phyloP scores from a whole-genome alignment of 345 rosid genomes.

The Diplotaxis tenuifolia region DNA sequence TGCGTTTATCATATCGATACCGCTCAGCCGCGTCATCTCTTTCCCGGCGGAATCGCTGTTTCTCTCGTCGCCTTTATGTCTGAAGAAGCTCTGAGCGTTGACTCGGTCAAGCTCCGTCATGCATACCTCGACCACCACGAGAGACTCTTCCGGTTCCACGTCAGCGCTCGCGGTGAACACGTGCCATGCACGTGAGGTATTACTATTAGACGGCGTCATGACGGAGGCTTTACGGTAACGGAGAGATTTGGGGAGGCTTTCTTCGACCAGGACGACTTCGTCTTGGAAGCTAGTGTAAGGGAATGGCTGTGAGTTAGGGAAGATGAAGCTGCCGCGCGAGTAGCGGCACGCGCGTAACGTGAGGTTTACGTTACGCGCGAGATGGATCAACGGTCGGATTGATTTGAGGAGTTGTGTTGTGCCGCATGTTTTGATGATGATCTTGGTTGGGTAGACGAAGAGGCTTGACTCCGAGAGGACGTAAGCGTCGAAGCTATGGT shows the following conservation, averaged over 20 bases:
- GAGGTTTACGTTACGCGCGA: conserved; percentile 64
- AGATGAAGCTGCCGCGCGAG: conserved; percentile 92
- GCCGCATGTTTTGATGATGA: conserved; percentile 98
- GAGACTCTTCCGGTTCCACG: conserved; percentile 23
- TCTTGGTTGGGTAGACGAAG: conserved; percentile 87
- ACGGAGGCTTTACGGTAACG: conserved; percentile 69
- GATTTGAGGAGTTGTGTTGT: conserved; percentile 95
- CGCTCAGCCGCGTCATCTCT: conserved; percentile 79
- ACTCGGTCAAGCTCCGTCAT: conserved; percentile 90
- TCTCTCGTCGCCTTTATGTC: conserved; percentile 41
- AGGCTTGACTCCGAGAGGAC: conserved; percentile 95
- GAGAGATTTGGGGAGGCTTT: conserved; percentile 53
- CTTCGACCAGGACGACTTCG: conserved; percentile 67
- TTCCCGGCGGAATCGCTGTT: conserved; percentile 60
- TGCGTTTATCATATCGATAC: conserved; percentile 67
- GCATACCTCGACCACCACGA: conserved; percentile 68
- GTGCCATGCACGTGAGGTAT: conserved; percentile 75
- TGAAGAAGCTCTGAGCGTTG: conserved; percentile 61
- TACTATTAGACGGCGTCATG: conserved; percentile 58
- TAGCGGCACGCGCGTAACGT: conserved; percentile 56
- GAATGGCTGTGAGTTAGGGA: conserved; percentile 81
- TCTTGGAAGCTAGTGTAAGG: conserved; percentile 87
- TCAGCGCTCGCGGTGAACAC: conserved; percentile 72
- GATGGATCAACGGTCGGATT: conserved; percentile 68
- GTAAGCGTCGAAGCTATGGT: conserved; percentile 80